Conservation (phyloP, 2,329 filamentous ascomycete genomes). For the Bertia moriformis region DNA sequence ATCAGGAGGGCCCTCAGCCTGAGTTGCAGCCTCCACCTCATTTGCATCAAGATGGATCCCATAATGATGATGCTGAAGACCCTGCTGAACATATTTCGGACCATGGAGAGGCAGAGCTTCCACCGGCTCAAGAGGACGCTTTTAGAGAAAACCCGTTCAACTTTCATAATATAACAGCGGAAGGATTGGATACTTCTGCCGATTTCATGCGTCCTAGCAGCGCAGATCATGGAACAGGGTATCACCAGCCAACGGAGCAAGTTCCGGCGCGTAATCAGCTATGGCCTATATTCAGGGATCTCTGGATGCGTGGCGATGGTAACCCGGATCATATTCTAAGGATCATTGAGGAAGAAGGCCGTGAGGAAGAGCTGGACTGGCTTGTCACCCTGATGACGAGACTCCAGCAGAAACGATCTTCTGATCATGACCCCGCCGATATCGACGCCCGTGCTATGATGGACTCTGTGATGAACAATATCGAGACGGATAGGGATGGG, state of each 20-base stretch:
- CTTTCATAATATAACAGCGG: too few species aligned
- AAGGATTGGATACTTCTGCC: not conserved
- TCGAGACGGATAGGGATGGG: not conserved
- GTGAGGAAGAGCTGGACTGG: not conserved
- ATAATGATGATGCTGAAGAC: not conserved
- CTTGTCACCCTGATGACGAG: not conserved
- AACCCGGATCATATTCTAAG: not conserved
- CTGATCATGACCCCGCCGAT: not conserved
- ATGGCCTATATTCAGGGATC: not conserved
- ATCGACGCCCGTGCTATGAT: not conserved
- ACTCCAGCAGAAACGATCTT: too few species aligned
- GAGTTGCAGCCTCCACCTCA: too few species aligned
- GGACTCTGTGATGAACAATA: not conserved
- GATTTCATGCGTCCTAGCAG: not conserved
- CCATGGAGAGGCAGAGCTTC: not conserved
- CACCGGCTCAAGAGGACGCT: not conserved
- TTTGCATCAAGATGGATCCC: not conserved
- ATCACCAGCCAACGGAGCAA: too few species aligned
- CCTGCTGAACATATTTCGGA: not conserved
- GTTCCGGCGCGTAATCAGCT: not conserved
- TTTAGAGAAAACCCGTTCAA: not conserved
- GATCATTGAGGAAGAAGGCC: not conserved
- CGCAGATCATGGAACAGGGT: too few species aligned
- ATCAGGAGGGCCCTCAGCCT: conserved; percentile 1
- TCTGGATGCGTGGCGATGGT: not conserved